phyloP scores from a whole-genome alignment of 352 stramenopile species.

The Chloridella minuta region DNA sequence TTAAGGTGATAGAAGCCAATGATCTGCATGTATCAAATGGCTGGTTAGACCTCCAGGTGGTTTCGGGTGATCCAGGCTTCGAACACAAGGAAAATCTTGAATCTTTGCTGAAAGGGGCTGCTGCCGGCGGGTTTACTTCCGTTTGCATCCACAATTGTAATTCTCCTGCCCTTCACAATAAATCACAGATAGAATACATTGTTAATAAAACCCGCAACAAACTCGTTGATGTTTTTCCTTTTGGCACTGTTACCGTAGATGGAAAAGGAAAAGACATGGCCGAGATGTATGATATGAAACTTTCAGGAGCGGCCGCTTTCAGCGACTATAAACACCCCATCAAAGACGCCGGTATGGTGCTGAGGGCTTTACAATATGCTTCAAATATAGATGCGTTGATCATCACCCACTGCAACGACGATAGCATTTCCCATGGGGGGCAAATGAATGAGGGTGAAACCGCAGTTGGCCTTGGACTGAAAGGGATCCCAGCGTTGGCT shows the following conservation, averaged over 20 bases:
- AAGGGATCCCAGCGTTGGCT: not conserved
- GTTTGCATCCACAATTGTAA: conserved; percentile 1
- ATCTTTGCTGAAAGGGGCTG: not conserved
- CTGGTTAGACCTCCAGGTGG: not conserved
- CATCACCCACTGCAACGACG: not conserved
- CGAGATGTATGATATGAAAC: not conserved
- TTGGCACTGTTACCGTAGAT: not conserved
- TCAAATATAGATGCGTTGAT: not conserved
- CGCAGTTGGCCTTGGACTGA: not conserved
- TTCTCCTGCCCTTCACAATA: not conserved
- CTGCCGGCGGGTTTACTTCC: not conserved
- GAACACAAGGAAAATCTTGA: not conserved
- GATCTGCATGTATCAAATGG: not conserved
- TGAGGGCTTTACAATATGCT: not conserved
- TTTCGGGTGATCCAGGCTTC: not conserved
- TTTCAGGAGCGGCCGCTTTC: not conserved
- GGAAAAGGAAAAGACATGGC: not conserved
- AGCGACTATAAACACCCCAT: not conserved
- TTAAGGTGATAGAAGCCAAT: not conserved
- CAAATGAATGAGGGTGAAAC: not conserved
- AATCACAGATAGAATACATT: not conserved
- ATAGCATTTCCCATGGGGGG: not conserved
- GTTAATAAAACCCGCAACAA: conserved; percentile 1
- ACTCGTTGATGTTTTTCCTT: not conserved
- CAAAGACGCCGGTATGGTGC: not conserved